Evolutionary conservation across 768 basidiomycete species (phyloP), one percentile per base, ranked within the genome.

Genomic region (Termitomyces sp.): DNA sequence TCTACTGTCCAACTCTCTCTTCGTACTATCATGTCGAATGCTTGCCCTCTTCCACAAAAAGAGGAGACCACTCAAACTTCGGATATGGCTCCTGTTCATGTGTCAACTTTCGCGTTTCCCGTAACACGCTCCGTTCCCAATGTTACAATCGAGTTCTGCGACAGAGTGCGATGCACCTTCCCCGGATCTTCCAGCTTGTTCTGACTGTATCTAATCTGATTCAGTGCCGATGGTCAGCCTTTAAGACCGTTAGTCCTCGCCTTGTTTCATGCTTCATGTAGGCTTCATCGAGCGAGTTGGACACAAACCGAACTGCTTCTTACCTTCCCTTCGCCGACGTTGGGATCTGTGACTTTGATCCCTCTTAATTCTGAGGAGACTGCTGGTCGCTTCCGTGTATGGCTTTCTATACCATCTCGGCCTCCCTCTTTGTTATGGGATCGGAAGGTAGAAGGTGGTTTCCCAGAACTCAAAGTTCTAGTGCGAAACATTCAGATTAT

Each of bases 211-310:
- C 32, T 37, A 28, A 54, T 14, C 30, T 52, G 25, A 16, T 39
- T 23, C 59, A 91, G 88, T 93, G 92, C 69, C 86, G 89, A 70
- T 94, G 91, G 91, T 91, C 67, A 67, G 80, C 37, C 8, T n/a
- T 37, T 6, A 39, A 27, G 25, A 19, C 10, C 9, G 56, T 43
- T 30, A 48, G 32, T 50, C 2, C 35, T 49, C 32, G 25, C 49
- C 41, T 17, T 56, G 16, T 23, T 27, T 63, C 25, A 39, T 54
- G 21, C 49, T 37, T 60, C 43, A 42, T 54, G 34, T 65, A 95
- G 94, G 94, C 79, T 94, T 39, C 94, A 95, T 63, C 81, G 94
- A 63, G 94, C 95, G 32, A 85, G 84, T 11, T 98, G 95, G 95
- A 80, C 86, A n/a, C 89, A 91, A 59, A 97, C 94, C 0, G 95